Percentiles rank a stretch among this genome's conserved stretches.
These are phyloP conservation scores for Panellus pusillus DNA, from an alignment of 768 basidiomycete species.

Conservation along the genomic window DNA sequence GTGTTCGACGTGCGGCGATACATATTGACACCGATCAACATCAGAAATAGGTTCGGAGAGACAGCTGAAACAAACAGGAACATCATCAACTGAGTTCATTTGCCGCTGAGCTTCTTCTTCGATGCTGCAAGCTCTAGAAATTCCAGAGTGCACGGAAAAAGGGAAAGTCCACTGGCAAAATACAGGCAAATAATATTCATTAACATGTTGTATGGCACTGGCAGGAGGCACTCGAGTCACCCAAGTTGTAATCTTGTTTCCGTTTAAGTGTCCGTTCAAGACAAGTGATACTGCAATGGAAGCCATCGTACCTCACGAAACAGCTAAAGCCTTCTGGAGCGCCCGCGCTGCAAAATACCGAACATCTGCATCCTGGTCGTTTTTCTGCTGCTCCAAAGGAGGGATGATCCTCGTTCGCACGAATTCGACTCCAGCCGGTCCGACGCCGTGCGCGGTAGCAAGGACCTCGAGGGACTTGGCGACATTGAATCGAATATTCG, in stretches of 20 bases:
- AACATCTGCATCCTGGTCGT: slow-evolving; percentile 93
- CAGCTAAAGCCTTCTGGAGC: slow-evolving; percentile 51
- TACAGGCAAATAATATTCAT: slow-evolving; percentile 19
- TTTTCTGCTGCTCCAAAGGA: slow-evolving; percentile 82
- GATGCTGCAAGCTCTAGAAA: slow-evolving; percentile 2
- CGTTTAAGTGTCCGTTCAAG: slow-evolving; percentile 5
- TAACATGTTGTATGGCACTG: slow-evolving; percentile 13
- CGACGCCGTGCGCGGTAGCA: slow-evolving; percentile 63
- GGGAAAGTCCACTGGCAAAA: background rate
- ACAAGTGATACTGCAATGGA: background rate
- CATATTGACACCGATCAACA: no score
- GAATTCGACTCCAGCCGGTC: slow-evolving; percentile 72
- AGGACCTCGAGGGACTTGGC: slow-evolving; percentile 93
- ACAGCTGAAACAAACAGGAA: slow-evolving; percentile 8
- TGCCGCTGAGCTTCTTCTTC: background rate
- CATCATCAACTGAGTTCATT: background rate
- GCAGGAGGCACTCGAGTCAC: slow-evolving; percentile 3
- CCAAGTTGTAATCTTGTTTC: slow-evolving; percentile 15
- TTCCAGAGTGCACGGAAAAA: background rate
- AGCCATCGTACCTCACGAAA: slow-evolving; percentile 16
- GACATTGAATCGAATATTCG: slow-evolving; percentile 99
- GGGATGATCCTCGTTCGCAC: slow-evolving; percentile 74
- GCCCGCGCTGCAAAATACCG: slow-evolving; percentile 90
- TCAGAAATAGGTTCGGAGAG: no score
- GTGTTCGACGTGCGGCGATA: no score